Evolutionary conservation across 2,329 filamentous ascomycete species (phyloP).

Genomic region (Colletotrichum sp.): DNA sequence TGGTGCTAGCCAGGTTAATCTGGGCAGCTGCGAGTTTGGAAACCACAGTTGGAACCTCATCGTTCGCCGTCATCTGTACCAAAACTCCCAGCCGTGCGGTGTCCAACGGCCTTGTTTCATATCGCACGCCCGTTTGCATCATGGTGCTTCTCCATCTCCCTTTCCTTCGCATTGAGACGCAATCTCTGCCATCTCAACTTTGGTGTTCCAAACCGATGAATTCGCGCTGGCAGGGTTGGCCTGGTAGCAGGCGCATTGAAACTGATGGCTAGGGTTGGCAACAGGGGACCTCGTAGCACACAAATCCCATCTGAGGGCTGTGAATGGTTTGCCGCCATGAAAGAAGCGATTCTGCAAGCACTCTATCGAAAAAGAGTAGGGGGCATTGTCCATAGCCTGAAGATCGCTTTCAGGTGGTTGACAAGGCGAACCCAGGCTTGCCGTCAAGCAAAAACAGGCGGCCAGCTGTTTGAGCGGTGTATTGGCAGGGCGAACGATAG

Average conservation of each 20-base stretch:
- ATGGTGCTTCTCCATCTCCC: background rate
- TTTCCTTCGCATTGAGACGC: slow-evolving; percentile 7
- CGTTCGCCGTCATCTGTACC: background rate
- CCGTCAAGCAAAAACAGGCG: background rate
- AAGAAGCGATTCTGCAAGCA: background rate
- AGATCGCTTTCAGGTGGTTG: background rate
- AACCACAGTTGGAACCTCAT: background rate
- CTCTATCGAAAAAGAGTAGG: background rate
- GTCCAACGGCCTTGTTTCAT: slow-evolving; percentile 18
- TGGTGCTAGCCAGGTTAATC: background rate
- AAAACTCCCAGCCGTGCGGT: background rate
- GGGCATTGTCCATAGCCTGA: background rate
- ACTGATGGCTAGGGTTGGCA: background rate
- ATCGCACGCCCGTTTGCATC: slow-evolving; percentile 2
- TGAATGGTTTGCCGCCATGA: background rate
- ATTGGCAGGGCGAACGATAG: slow-evolving; percentile 8
- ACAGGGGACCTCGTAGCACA: background rate
- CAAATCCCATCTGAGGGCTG: background rate
- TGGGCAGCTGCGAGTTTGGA: background rate
- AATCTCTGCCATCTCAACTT: slow-evolving; percentile 21
- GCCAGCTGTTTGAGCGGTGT: background rate
- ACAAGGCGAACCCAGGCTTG: background rate
- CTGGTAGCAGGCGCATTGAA: background rate
- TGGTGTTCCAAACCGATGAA: background rate
- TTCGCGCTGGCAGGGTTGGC: background rate